phyloP scores from a whole-genome alignment of 495 filamentous ascomycete genomes.

The Penicillium coprophilum region DNA sequence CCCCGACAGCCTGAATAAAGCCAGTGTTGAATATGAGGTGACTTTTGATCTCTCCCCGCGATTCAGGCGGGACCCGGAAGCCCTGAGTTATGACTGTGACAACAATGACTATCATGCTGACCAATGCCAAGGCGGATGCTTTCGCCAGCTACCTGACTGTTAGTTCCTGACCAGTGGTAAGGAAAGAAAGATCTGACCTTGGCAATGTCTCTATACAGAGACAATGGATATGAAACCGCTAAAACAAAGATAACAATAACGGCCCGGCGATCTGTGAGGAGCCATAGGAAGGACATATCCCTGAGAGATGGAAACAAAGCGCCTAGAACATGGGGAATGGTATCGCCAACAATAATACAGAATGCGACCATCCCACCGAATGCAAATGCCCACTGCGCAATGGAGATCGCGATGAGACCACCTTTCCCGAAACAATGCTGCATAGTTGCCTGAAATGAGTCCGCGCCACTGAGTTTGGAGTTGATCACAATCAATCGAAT shows the following conservation, averaged over 20 bases:
- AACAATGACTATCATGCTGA: constrained; percentile 89
- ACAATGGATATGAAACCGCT: constrained; percentile 86
- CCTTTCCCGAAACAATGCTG: constrained; percentile 87
- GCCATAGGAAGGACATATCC: constrained; percentile 72
- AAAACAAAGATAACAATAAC: constrained; percentile 84
- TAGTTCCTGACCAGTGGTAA: constrained; percentile 11
- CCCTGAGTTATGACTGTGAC: constrained; percentile 87
- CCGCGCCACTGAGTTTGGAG: constrained; percentile 86
- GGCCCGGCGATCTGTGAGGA: constrained; percentile 75
- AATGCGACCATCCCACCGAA: constrained; percentile 99
- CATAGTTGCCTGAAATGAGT: constrained; percentile 92
- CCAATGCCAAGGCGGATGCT: constrained; percentile 84
- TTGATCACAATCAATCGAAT: constrained; percentile 96
- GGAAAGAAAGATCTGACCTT: constrained; percentile 58
- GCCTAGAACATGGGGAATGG: constrained; percentile 83
- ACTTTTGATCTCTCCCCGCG: constrained; percentile 64
- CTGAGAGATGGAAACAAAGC: constrained; percentile 77
- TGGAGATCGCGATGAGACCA: constrained; percentile 83
- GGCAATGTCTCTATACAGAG: constrained; percentile 93
- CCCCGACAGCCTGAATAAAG: constrained; percentile 92
- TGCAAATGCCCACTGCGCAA: constrained; percentile 95
- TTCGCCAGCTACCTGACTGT: constrained; percentile 73
- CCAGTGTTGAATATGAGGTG: constrained; percentile 74
- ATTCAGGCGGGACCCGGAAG: constrained; percentile 64
- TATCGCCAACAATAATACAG: constrained; percentile 94